Conservation (phyloP, 1,284 basidiomycete genomes). For the Ganoderma boninense region DNA sequence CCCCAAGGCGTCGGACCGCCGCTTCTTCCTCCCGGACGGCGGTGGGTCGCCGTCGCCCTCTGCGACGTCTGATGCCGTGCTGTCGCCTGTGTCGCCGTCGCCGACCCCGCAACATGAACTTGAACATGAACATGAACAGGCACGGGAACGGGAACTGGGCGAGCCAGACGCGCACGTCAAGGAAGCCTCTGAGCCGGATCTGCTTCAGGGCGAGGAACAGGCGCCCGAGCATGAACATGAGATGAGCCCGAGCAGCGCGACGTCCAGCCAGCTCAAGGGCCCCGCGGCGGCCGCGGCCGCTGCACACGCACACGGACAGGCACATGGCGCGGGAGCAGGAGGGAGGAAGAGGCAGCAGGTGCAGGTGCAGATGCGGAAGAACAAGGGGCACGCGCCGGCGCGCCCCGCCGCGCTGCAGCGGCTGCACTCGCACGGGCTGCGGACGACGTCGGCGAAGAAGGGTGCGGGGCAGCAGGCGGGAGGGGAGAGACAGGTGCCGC, state of each 20-base stretch:
- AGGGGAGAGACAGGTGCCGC: not conserved
- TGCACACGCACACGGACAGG: no score
- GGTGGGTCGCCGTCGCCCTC: slow-evolving; percentile 48
- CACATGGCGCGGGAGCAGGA: not conserved
- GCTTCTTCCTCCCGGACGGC: slow-evolving; percentile 52
- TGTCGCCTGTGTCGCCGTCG: not conserved
- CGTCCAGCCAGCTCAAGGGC: slow-evolving; percentile 48
- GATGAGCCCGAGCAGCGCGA: slow-evolving; percentile 44
- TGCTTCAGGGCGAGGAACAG: slow-evolving; percentile 35
- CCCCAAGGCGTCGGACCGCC: slow-evolving; percentile 47
- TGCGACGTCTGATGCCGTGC: slow-evolving; percentile 27
- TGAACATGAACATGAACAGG: not conserved
- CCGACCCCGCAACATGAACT: not conserved
- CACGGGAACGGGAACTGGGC: not conserved
- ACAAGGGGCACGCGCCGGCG: slow-evolving; percentile 36
- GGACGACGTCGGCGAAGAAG: slow-evolving; percentile 31
- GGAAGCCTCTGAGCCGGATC: not conserved
- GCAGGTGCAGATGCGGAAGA: slow-evolving; percentile 31
- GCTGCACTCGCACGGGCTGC: slow-evolving; percentile 31
- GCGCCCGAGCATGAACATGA: slow-evolving; percentile 32
- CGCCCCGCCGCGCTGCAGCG: slow-evolving; percentile 35
- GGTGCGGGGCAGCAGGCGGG: not conserved
- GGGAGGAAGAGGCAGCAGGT: slow-evolving; percentile 16
- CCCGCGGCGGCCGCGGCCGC: no score
- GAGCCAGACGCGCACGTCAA: not conserved